Evolutionary conservation across 2,329 filamentous ascomycete species (phyloP).

Genomic region (Calycina herbarum): DNA sequence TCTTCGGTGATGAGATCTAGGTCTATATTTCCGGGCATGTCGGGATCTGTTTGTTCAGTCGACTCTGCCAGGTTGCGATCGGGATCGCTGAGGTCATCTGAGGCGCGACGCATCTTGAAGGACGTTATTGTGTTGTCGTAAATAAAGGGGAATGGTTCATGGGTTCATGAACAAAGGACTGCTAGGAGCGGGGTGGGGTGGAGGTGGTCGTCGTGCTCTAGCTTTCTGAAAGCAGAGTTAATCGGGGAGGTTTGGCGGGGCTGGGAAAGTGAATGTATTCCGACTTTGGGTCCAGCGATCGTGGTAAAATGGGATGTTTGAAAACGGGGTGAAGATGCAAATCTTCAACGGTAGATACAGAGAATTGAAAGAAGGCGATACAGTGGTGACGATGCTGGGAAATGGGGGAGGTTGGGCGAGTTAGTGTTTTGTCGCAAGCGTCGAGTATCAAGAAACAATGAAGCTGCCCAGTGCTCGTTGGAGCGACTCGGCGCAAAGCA

Average conservation of each 20-base stretch:
- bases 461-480: constrained; percentile 1
- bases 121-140: constrained; percentile 3
- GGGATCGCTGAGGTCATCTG: constrained; percentile 36
- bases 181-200: constrained; percentile 20
- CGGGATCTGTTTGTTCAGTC: constrained; percentile 21
- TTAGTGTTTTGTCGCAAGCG: neutral
- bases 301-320: neutral
- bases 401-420: neutral
- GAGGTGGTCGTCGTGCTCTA: constrained; percentile 7
- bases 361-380: neutral
- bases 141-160: neutral
- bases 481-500: neutral
- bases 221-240: constrained; percentile 1
- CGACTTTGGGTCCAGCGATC: neutral
- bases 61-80: constrained; percentile 39
- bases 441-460: constrained; percentile 12
- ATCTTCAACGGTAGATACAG: neutral
- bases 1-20: constrained; percentile 37
- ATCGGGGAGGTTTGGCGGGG: constrained; percentile 6
- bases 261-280: constrained; percentile 4
- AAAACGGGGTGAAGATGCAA: neutral
- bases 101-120: constrained; percentile 36
- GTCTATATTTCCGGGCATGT: constrained; percentile 28
- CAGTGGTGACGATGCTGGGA: neutral
- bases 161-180: constrained; percentile 7